A percentile compares a stretch with the other conserved stretches of the same genome.
phyloP scores from a whole-genome alignment of 768 basidiomycete species.

The Tylopilus subfusipes region DNA sequence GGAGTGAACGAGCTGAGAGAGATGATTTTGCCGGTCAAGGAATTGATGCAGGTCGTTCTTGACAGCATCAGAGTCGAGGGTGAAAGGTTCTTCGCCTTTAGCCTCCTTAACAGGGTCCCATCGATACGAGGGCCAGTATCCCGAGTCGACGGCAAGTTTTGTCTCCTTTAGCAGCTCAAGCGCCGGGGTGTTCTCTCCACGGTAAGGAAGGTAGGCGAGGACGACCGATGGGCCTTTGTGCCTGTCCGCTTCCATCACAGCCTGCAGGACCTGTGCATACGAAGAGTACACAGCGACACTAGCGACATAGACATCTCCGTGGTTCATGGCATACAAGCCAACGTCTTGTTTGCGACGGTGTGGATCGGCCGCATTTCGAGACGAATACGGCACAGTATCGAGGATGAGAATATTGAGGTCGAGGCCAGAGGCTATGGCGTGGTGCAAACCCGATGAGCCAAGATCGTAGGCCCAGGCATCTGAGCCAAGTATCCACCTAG shows the following conservation, averaged over 20 bases:
- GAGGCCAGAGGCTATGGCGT: slow-evolving; percentile 84
- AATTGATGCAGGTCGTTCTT: slow-evolving; percentile 92
- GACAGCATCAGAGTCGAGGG: slow-evolving; percentile 87
- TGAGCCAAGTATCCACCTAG: slow-evolving; percentile 96
- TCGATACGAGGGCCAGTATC: slow-evolving; percentile 97
- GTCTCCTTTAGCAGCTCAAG: slow-evolving; percentile 96
- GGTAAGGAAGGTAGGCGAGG: slow-evolving; percentile 91
- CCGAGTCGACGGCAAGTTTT: slow-evolving; percentile 91
- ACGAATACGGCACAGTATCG: slow-evolving; percentile 87
- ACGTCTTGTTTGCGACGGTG: slow-evolving; percentile 91
- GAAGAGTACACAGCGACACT: slow-evolving; percentile 95
- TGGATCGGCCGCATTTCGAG: slow-evolving; percentile 64
- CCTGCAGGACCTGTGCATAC: slow-evolving; percentile 90
- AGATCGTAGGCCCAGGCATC: slow-evolving; percentile 98
- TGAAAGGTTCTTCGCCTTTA: slow-evolving; percentile 78
- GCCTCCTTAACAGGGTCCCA: slow-evolving; percentile 90
- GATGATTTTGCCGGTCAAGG: slow-evolving; percentile 94
- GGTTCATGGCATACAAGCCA: slow-evolving; percentile 97
- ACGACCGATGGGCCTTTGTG: slow-evolving; percentile 90
- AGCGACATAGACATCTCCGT: slow-evolving; percentile 94
- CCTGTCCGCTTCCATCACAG: slow-evolving; percentile 85
- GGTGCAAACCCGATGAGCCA: slow-evolving; percentile 92
- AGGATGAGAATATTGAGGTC: slow-evolving; percentile 95
- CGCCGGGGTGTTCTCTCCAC: slow-evolving; percentile 68
- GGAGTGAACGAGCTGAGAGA: slow-evolving; percentile 85